phyloP scores from a whole-genome alignment of 2,329 filamentous ascomycete species.

The Neopestalotiopsis rosae region DNA sequence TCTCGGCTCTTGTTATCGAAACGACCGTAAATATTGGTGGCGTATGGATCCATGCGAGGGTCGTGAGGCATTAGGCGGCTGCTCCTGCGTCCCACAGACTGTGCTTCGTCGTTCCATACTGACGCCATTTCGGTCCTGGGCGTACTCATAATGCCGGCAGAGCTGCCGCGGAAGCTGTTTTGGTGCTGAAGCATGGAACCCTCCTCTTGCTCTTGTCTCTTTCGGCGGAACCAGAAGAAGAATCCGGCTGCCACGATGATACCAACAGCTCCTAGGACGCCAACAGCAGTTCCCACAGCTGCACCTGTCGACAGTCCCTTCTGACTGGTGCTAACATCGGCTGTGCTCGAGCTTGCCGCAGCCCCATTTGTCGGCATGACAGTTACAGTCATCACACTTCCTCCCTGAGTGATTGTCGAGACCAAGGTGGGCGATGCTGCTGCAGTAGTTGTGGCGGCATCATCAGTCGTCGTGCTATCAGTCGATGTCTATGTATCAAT shows the following conservation, averaged over 20 bases:
- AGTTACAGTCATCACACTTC: constrained; percentile 59
- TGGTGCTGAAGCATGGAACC: constrained; percentile 46
- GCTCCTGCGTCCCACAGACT: constrained; percentile 53
- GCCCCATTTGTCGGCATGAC: constrained; percentile 49
- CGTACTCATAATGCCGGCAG: constrained; percentile 52
- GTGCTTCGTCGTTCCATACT: constrained; percentile 42
- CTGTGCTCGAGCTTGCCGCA: constrained; percentile 7
- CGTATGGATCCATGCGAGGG: constrained; percentile 67
- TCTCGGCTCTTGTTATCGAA: constrained; percentile 63
- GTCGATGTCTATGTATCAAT: background rate
- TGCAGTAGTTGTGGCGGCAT: constrained; percentile 29
- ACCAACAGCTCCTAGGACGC: constrained; percentile 32
- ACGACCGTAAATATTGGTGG: constrained; percentile 60
- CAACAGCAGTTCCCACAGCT: constrained; percentile 36
- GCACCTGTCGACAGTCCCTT: constrained; percentile 30
- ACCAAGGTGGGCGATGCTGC: constrained; percentile 39
- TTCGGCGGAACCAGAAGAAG: constrained; percentile 51
- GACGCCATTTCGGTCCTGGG: constrained; percentile 50
- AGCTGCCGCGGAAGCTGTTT: constrained; percentile 55
- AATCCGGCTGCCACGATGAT: constrained; percentile 35
- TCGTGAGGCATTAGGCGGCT: constrained; percentile 64
- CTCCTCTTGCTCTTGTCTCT: constrained; percentile 48
- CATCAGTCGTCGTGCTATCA: constrained; percentile 23
- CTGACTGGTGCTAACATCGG: constrained; percentile 20
- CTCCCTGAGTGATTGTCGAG: constrained; percentile 60